These are phyloP conservation scores for Cyclostephanos invisitatus DNA, from an alignment of 108 stramenopile species.

Conservation along the genomic window DNA sequence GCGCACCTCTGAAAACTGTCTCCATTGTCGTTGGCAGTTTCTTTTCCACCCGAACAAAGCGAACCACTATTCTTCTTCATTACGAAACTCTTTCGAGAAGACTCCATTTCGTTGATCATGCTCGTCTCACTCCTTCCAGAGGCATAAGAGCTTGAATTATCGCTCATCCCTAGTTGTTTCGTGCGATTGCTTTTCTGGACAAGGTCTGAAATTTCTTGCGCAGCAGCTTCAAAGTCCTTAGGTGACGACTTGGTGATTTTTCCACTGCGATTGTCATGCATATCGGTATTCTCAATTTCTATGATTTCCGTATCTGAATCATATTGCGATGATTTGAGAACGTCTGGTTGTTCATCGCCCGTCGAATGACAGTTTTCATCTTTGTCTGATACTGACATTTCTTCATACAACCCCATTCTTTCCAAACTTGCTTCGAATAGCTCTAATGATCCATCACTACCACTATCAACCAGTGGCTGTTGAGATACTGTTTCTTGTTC, in stretches of 20 bases:
- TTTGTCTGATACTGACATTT: background rate
- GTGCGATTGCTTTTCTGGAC: slow-evolving; percentile 19
- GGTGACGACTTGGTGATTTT: slow-evolving; percentile 11
- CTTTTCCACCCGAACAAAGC: slow-evolving; percentile 14
- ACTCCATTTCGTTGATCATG: background rate
- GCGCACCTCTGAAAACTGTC: background rate
- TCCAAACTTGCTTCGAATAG: slow-evolving; percentile 26
- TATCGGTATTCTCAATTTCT: slow-evolving; percentile 2
- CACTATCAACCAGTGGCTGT: slow-evolving; percentile 17
- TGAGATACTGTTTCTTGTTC: background rate
- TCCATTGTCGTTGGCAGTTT: background rate
- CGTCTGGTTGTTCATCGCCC: background rate
- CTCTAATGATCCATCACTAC: slow-evolving; percentile 19
- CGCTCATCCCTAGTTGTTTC: background rate
- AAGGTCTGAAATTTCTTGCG: slow-evolving; percentile 20
- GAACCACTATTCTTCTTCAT: background rate
- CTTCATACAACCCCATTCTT: slow-evolving; percentile 28
- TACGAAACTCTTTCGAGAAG: background rate
- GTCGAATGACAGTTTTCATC: background rate
- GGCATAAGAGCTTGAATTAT: slow-evolving; percentile 13
- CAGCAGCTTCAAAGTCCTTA: slow-evolving; percentile 12
- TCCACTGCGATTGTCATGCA: background rate
- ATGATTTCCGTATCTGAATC: no score
- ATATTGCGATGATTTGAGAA: background rate
- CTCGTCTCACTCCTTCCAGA: slow-evolving; percentile 14